Evolutionary conservation across 345 rosid species (phyloP), one percentile per base, ranked within the genome.

Genomic region (Anacardium occidentale): DNA sequence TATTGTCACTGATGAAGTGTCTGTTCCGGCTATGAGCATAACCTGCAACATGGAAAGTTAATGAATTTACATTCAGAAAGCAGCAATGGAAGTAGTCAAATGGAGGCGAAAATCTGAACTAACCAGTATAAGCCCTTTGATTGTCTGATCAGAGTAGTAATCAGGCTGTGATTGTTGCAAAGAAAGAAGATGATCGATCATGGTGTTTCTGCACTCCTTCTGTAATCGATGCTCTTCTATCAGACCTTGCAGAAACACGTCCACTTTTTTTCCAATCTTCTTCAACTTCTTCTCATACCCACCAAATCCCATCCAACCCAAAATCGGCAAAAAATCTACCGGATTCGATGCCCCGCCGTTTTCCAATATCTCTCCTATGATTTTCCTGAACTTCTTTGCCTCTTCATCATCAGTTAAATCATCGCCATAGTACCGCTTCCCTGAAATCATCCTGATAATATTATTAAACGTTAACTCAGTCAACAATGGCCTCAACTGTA

Each of bases 171-270:
- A 76, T 15, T 81, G 74, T 52, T 84, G 89, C 64, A 80, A 68
- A 18, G 76, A 59, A 12, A 89, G 82, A 10, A 91, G 45, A 71
- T 81, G 90, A 74, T 75, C 55, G 18, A 89, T 79, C 89, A 86
- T 74, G 3, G 77, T 82, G 7, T 80, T 73, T 15, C 17, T 20
- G 3, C 47, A 18, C 18, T 48, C 32, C 51, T 21, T 24, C 37
- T 59, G 62, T n/a, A 4, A 15, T 11, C 53, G 53, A 13, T 50
- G 53, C 14, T 50, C 53, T 13, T 50, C 53, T 12, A 50, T 50
- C 17, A 50, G 3, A 50, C 53, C 17, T 11, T 50, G 53, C 4
- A 50, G 18, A 17, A 50, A 50, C 15, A 0, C 18, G 15, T 50
- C 53, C 15, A 17, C 2, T n/a, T 50, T 50, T 13, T 15, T 14